These are phyloP conservation scores for Camellia oleifera DNA, from an alignment of 179 eudicot species.

Conservation along the genomic window DNA sequence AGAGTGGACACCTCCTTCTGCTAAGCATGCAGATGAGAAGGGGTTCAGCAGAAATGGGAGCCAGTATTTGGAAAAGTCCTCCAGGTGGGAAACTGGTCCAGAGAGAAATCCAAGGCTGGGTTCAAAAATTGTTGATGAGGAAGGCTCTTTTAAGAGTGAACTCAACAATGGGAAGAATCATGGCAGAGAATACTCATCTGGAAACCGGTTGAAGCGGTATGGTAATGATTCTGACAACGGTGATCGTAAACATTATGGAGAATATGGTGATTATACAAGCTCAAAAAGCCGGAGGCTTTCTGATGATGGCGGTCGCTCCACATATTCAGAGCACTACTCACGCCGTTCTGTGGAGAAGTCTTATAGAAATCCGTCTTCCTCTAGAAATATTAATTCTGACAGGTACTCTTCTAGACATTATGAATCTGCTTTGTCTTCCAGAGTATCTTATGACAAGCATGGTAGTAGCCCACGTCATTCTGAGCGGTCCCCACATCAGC, in stretches of 20 bases:
- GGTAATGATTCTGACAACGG: constrained; percentile 54
- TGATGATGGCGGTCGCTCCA: constrained; percentile 45
- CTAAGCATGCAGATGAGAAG: constrained; percentile 55
- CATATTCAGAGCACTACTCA: constrained; percentile 46
- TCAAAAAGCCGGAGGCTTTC: constrained; percentile 70
- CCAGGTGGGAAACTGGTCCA: constrained; percentile 61
- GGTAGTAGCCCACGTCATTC: constrained; percentile 65
- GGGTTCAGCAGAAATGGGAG: constrained; percentile 47
- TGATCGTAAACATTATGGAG: constrained; percentile 57
- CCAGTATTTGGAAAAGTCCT: constrained; percentile 41
- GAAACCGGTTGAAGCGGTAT: constrained; percentile 62
- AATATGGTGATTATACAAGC: constrained; percentile 47
- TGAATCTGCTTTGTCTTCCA: constrained; percentile 53
- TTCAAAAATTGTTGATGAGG: constrained; percentile 60
- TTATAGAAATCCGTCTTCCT: constrained; percentile 37
- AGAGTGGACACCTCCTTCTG: constrained; percentile 47
- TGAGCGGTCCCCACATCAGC: constrained; percentile 71
- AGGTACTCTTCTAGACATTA: constrained; percentile 59
- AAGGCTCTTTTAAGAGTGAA: constrained; percentile 37
- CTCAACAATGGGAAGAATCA: constrained; percentile 47
- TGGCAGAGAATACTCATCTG: constrained; percentile 52
- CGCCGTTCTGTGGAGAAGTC: constrained; percentile 55
- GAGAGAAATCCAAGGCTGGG: constrained; percentile 52
- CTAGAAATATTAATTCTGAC: constrained; percentile 45
- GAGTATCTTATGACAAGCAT: constrained; percentile 50